phyloP scores from a whole-genome alignment of 164 flowering plant genomes.

The Dillenia turbinata region DNA sequence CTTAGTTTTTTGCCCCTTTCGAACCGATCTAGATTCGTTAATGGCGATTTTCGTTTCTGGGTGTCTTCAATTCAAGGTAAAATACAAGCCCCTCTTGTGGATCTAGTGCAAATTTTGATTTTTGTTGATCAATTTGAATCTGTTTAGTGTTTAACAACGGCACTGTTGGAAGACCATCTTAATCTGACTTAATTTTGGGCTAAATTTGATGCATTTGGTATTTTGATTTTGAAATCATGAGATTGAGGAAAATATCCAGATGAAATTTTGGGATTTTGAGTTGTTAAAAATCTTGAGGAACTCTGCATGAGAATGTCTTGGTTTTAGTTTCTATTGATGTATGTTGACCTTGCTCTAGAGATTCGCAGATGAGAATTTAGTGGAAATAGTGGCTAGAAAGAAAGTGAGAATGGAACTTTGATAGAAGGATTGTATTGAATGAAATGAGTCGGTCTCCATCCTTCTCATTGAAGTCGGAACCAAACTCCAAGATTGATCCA shows the following conservation, averaged over 20 bases:
- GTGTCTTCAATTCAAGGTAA: conserved; percentile 18
- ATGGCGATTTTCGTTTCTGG: conserved; percentile 9
- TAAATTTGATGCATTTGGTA: too few relatives aligned
- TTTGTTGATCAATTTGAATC: neutral
- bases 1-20: neutral
- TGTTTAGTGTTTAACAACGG: too few relatives aligned
- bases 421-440: conserved; percentile 8
- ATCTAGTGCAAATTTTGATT: conserved; percentile 5
- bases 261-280: too few relatives aligned
- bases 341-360: too few relatives aligned
- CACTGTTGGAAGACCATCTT: too few relatives aligned
- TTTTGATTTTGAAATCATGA: too few relatives aligned
- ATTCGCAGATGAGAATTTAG: neutral
- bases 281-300: too few relatives aligned
- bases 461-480: conserved; percentile 54
- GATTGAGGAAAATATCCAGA: too few relatives aligned
- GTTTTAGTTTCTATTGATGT: too few relatives aligned
- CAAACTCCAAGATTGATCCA: conserved; percentile 42
- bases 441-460: conserved; percentile 90
- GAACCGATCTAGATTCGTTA: conserved; percentile 20
- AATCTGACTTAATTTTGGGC: too few relatives aligned
- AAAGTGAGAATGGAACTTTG: conserved; percentile 9
- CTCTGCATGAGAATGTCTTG: too few relatives aligned
- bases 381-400: conserved; percentile 11
- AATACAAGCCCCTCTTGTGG: neutral